Evolutionary conservation across 306 rosid genomes (phyloP), one percentile per base, ranked within the genome.

Genomic region (Cicer pinnatifidum): DNA sequence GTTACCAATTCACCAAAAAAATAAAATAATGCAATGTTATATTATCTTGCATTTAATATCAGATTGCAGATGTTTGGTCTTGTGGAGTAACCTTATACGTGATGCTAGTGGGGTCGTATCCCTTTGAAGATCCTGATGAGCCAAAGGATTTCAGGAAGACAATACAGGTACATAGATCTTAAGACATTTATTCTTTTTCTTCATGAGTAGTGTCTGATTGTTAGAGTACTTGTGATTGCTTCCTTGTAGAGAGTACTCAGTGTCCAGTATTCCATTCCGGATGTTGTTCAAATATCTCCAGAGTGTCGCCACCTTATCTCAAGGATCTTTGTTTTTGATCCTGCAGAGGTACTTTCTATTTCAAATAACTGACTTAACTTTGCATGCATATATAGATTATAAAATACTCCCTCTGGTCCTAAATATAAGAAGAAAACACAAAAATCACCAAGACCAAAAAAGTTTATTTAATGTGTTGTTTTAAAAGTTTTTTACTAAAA

Each of bases 31-130:
- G 4, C 35, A n/a, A 50, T 60, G 60, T 67, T 66, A 45, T 78
- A 61, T 56, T 38, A 40, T 76, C 17, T 76, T 84, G 71, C 59
- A 74, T 80, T 51, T 28, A 58, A 50, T 72, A 66, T 73, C 89
- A 93, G 98, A 81, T 84, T 71, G 97, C 98, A 61, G 98, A 90
- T 90, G 97, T 93, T 43, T 93, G 98, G 98, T 93, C 98, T 1
- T 90, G 97, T 86, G 98, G 97, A 64, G 98, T 90, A 48, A 90
- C 97, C 87, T 89, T 93, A 59, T 93, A 89, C 28, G 98, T 93
- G 80, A 90, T 93, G 97, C 83, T 93, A 41, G 91, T 93, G 59
- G 97, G 97, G 59, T 80, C 85, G 43, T 93, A 93, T 78, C 98
- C 98, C 75, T 93, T 93, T 51, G 98, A 93, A 82, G 98, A 93